phyloP scores from a whole-genome alignment of 1,284 basidiomycete species.

The Chiua sp. region DNA sequence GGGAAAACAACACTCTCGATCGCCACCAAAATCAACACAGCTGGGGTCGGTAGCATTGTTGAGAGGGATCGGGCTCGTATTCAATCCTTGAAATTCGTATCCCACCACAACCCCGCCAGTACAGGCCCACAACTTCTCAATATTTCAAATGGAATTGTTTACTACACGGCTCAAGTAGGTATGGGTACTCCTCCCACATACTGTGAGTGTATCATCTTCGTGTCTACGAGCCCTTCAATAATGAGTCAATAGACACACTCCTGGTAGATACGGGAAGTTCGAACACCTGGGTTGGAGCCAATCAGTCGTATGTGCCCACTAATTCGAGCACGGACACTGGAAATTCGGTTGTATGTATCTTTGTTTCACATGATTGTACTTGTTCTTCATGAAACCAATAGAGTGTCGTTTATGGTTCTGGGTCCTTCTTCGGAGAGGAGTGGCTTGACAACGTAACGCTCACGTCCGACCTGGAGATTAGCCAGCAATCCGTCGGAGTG shows the following conservation, averaged over 20 bases:
- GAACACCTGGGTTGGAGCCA: conserved; percentile 45
- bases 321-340: conserved; percentile 50
- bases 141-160: conserved; percentile 25
- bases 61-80: conserved; percentile 21
- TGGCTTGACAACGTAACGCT: conserved; percentile 56
- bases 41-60: conserved; percentile 19
- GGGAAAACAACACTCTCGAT: conserved; percentile 20
- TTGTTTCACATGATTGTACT: background rate
- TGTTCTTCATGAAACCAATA: background rate
- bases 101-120: background rate
- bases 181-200: conserved; percentile 49
- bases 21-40: conserved; percentile 13
- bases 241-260: conserved; percentile 22
- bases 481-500: conserved; percentile 58
- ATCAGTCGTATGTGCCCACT: conserved; percentile 44
- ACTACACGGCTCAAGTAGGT: conserved; percentile 44
- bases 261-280: conserved; percentile 39
- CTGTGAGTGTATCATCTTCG: conserved; percentile 37
- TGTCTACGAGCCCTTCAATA: background rate
- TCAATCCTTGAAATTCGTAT: conserved; percentile 5
- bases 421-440: conserved; percentile 55
- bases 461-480: conserved; percentile 46
- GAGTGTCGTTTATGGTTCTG: conserved; percentile 56
- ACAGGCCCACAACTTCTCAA: background rate
- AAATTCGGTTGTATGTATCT: conserved; percentile 39